phyloP scores from a whole-genome alignment of 129 eudicot genomes.

The Chrysanthemum seticuspe region DNA sequence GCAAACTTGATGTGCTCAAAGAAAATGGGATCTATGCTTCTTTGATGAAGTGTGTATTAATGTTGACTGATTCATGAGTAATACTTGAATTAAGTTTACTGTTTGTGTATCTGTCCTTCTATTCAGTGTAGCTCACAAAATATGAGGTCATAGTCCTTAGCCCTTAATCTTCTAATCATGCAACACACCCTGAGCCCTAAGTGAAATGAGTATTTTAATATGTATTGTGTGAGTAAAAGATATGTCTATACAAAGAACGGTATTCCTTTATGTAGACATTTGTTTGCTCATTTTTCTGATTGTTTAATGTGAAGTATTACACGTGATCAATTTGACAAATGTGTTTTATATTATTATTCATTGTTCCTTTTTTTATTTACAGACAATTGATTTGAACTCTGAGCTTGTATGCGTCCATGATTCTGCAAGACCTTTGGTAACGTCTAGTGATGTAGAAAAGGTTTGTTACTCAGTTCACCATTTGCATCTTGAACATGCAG shows the following conservation, averaged over 20 bases:
- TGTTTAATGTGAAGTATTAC: conserved; percentile 5
- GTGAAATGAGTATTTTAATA: background rate
- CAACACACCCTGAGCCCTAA: too few relatives aligned
- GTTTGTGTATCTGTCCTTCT: too few relatives aligned
- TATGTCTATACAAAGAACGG: conserved; percentile 1
- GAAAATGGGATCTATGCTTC: too few relatives aligned
- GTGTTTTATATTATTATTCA: conserved; percentile 11
- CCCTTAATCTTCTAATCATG: too few relatives aligned
- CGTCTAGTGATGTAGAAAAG: conserved; percentile 68
- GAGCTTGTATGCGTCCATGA: conserved; percentile 94
- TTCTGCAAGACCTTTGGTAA: conserved; percentile 96
- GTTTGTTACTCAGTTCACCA: conserved; percentile 35
- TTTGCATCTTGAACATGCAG: conserved; percentile 12
- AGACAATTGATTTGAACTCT: conserved; percentile 70
- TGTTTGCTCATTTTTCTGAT: background rate
- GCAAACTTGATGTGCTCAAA: too few relatives aligned
- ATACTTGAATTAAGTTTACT: too few relatives aligned
- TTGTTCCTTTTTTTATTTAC: conserved; percentile 11
- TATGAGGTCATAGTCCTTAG: too few relatives aligned
- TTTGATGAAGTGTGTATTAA: too few relatives aligned
- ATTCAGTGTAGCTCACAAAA: too few relatives aligned
- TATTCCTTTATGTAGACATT: conserved; percentile 1
- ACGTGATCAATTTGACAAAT: background rate
- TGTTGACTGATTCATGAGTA: too few relatives aligned
- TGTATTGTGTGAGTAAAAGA: conserved; percentile 19